phyloP scores from a whole-genome alignment of 495 filamentous ascomycete genomes.

The Trichocladium uniseriatum region DNA sequence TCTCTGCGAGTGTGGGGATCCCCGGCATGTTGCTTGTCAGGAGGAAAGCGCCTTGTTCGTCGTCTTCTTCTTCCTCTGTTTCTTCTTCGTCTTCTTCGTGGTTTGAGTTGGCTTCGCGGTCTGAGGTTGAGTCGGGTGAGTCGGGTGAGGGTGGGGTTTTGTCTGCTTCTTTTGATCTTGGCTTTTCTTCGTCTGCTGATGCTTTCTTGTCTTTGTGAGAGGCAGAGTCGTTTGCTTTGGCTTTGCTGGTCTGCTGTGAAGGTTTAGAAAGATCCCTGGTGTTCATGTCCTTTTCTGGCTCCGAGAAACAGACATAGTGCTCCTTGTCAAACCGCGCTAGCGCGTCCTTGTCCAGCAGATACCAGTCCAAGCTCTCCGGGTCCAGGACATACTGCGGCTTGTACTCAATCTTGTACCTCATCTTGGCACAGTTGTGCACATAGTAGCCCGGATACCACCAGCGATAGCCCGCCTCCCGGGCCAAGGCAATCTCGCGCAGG shows the following conservation, averaged over 20 bases:
- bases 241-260: too few species aligned
- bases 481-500: conserved; percentile 70
- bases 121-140: background rate
- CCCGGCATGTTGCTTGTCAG: conserved; percentile 71
- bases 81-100: conserved; percentile 2
- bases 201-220: too few species aligned
- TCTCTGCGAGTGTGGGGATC: conserved; percentile 53
- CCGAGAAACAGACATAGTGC: conserved; percentile 60
- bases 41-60: conserved; percentile 45
- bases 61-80: conserved; percentile 30
- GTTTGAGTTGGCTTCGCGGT: background rate
- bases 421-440: conserved; percentile 44
- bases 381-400: conserved; percentile 76
- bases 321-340: conserved; percentile 52
- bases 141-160: background rate
- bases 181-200: too few species aligned
- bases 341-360: conserved; percentile 59
- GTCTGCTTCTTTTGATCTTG: background rate
- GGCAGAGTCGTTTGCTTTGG: too few species aligned
- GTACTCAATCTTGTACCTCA: conserved; percentile 80
- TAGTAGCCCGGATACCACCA: conserved; percentile 48
- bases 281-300: background rate
- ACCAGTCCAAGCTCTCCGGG: conserved; percentile 67
- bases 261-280: background rate
- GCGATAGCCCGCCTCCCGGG: conserved; percentile 62